Evolutionary conservation across 2,329 filamentous ascomycete species (phyloP), one percentile per base, ranked within the genome.

Genomic region (Phoma sp.): DNA sequence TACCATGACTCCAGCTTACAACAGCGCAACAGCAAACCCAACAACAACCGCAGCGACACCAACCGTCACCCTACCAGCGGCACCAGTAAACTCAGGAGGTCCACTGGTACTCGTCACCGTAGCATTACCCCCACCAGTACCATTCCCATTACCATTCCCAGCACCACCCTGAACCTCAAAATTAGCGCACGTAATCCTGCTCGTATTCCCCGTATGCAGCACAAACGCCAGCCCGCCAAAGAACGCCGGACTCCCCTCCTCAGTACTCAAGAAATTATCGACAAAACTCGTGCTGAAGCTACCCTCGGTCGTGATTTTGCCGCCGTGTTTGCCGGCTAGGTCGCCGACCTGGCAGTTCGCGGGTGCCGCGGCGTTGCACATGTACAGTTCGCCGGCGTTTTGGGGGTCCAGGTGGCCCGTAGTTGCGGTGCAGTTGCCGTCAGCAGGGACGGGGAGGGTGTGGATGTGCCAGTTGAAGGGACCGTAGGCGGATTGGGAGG

Each of bases 101-200:
- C 21, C 23, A 12, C 23, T 30, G 14, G 61, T 57, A 26, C 51
- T 53, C 3, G 56, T 65, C n/a, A 56, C 30, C n/a, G 38, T 56
- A 1, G 47, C 43, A 47, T 55, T 58, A 4, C 39, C 18, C 6
- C 42, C 56, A 28, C 34, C 36, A 2, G 47, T 49, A 15, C 46
- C 48, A 26, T 53, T 47, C 2, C 30, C 40, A 46, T n/a, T 49
- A 15, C 46, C 48, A 26, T 53, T 47, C 2, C 30, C 40, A 46
- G n/a, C n/a, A n/a, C n/a, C 34, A 77, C 83, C 3, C 84, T 88
- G 2, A 92, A 61, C 43, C 45, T 67, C 69, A 60, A 85, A 84
- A 64, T 84, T 84, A 42, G 80, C 83, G 72, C 83, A 86, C 23
- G 80, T 80, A 58, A 85, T 71, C 50, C 80, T 76, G 11, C 78